Percentiles rank a stretch among this genome's conserved stretches.
These are phyloP conservation scores for Geotrichum candidum DNA, from an alignment of 1,139 yeast genomes.

Conservation along the genomic window DNA sequence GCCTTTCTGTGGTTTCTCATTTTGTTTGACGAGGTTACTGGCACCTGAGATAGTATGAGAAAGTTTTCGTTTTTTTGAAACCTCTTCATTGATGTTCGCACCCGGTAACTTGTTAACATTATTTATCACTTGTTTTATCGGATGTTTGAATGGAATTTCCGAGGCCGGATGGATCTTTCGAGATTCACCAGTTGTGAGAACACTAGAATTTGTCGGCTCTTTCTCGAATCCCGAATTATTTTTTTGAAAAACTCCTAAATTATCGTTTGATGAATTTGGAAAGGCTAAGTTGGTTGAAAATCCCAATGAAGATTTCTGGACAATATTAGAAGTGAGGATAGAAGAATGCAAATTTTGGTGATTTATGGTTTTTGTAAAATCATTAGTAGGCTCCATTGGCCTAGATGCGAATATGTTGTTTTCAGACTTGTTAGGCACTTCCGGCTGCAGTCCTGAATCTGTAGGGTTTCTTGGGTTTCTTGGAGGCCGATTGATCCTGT, in stretches of 20 bases:
- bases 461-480: background rate
- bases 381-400: background rate
- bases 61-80: background rate
- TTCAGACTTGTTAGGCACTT: background rate
- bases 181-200: background rate
- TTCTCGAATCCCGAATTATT: background rate
- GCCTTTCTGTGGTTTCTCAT: background rate
- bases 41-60: background rate
- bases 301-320: background rate
- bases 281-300: background rate
- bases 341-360: background rate
- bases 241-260: background rate
- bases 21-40: background rate
- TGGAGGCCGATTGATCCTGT: background rate
- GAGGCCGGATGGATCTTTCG: background rate
- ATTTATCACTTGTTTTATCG: background rate
- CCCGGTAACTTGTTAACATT: background rate
- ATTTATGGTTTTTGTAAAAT: background rate
- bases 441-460: background rate
- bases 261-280: background rate
- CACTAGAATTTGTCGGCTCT: background rate
- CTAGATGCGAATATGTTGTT: background rate
- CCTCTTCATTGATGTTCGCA: background rate
- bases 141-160: background rate
- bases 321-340: background rate